Evolutionary conservation across 2,329 filamentous ascomycete genomes (phyloP), one percentile per base, ranked within the genome.

Genomic region (Arthrobotrys sinensis): DNA sequence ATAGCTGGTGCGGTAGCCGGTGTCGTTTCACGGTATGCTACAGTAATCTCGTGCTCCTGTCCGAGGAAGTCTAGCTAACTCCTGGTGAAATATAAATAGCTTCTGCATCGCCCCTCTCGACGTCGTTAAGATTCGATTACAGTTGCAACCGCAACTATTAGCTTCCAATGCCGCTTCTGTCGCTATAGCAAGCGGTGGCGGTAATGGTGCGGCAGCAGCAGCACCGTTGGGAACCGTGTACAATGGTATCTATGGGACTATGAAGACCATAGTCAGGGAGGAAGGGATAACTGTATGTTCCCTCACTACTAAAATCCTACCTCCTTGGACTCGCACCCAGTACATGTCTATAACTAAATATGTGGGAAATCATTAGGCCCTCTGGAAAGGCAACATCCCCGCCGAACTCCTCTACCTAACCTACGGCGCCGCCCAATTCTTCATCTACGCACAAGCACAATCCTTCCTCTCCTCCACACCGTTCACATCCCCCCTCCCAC

Each of bases 311-410:
- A n/a, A n/a, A n/a, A n/a, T n/a, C n/a, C n/a, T n/a, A n/a, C n/a
- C n/a, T n/a, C n/a, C n/a, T n/a, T n/a, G n/a, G n/a, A n/a, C n/a
- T n/a, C n/a, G n/a, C n/a, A n/a, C n/a, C n/a, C n/a, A n/a, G n/a
- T n/a, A n/a, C n/a, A n/a, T n/a, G n/a, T n/a, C n/a, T n/a, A n/a
- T n/a, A n/a, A n/a, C n/a, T 34, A 48, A 24, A 4, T 11, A 38
- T 45, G 28, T 19, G 48, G 11, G 14, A 11, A 14, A 45, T 38
- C 6, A 16, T 67, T 55, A 87, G 66, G 92, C 90, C 34, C 88
- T 99, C 80, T 99, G 96, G 96, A 98, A 98, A 87, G 96, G 96
- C 83, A 99, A 99, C 84, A 90, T 99, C 76, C 94, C 96, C 45
- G 96, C 96, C 64, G 96, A 98, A 87, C 86, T 96, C 80, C 90